Percentiles rank a stretch among this genome's conserved stretches.
Evolutionary conservation across 805 yeast species (phyloP).

Genomic region (Schwanniomyces vanrijiae): DNA sequence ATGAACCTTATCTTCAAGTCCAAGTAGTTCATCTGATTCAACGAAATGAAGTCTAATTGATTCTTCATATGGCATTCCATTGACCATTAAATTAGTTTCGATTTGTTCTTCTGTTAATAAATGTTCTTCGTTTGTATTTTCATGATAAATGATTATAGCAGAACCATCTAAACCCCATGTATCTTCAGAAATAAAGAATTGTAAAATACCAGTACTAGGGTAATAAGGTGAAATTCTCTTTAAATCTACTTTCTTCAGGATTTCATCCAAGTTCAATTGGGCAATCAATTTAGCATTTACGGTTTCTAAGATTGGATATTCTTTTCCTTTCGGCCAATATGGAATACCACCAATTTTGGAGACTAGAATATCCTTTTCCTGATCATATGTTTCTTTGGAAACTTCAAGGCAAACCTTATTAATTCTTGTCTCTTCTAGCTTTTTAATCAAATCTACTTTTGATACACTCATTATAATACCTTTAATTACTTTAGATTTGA

Average conservation of each 20-base stretch:
- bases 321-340: background rate
- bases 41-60: background rate
- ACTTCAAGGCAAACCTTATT: background rate
- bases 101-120: background rate
- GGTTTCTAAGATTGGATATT: background rate
- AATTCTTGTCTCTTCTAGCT: background rate
- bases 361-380: background rate
- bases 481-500: no score
- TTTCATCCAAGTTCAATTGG: conserved; percentile 1
- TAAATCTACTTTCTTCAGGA: conserved; percentile 1
- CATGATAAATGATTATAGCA: background rate
- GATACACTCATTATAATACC: background rate
- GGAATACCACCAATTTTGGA: background rate
- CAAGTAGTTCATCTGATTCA: background rate
- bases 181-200: background rate
- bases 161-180: background rate
- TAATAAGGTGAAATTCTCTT: background rate
- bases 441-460: background rate
- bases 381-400: background rate
- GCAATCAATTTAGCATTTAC: background rate
- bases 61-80: background rate
- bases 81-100: background rate
- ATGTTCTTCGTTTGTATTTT: background rate
- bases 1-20: background rate
- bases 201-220: background rate